Evolutionary conservation across 78 protist genomes (phyloP).

Genomic region (Dictyostelium brefeldianum): DNA sequence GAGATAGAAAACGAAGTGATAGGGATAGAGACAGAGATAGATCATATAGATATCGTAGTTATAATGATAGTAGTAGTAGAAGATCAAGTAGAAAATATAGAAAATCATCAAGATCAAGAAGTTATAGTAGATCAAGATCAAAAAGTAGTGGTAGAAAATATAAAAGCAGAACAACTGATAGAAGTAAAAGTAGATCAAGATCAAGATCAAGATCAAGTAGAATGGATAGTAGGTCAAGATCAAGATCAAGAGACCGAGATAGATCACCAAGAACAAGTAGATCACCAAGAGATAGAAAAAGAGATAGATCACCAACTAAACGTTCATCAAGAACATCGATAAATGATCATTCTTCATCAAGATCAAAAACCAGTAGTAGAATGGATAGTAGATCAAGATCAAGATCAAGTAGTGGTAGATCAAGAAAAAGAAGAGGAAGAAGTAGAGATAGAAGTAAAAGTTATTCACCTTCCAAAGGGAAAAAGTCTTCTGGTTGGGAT

Average conservation of each 20-base stretch:
- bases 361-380: background rate
- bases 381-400: background rate
- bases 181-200: background rate
- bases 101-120: background rate
- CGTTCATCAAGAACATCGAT: background rate
- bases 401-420: slow-evolving; percentile 4
- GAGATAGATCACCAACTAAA: background rate
- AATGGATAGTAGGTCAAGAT: background rate
- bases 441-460: slow-evolving; percentile 9
- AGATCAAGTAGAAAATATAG: background rate
- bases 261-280: background rate
- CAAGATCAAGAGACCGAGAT: background rate
- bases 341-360: background rate
- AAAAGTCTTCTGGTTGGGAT: background rate
- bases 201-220: background rate
- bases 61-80: background rate
- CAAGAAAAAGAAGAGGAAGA: slow-evolving; percentile 24
- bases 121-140: slow-evolving; percentile 18
- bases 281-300: background rate
- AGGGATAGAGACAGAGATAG: background rate
- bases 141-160: slow-evolving; percentile 1
- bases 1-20: slow-evolving; percentile 27
- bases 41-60: background rate
- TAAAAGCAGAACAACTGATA: background rate
- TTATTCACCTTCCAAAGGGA: background rate